phyloP scores from a whole-genome alignment of 148 eudicot genomes.

The Pharnaceum exiguum region DNA sequence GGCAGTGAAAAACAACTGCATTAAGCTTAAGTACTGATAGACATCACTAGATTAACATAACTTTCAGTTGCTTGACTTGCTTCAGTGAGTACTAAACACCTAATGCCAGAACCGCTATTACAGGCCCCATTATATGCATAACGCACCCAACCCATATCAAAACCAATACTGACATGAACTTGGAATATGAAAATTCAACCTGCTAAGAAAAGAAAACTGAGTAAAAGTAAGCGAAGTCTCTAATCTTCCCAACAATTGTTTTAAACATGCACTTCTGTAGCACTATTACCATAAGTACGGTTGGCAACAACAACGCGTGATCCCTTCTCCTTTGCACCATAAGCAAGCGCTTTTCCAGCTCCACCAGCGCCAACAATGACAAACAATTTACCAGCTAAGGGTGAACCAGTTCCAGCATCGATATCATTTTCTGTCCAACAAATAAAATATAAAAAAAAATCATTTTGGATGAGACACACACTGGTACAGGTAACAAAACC shows the following conservation, averaged over 20 bases:
- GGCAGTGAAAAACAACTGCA: too few species aligned
- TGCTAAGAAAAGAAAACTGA: neutral
- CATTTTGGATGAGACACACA: neutral
- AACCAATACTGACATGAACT: too few species aligned
- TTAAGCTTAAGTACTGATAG: too few species aligned
- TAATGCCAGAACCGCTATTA: too few species aligned
- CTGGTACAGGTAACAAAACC: too few species aligned
- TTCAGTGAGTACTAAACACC: too few species aligned
- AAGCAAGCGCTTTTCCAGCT: conserved; percentile 30
- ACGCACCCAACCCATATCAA: too few species aligned
- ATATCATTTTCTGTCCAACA: neutral
- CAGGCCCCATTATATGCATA: too few species aligned
- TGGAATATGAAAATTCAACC: too few species aligned
- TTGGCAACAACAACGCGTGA: conserved; percentile 29
- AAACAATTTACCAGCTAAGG: conserved; percentile 23
- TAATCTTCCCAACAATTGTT: neutral
- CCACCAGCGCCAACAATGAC: conserved; percentile 32
- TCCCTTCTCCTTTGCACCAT: conserved; percentile 31
- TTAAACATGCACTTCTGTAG: neutral
- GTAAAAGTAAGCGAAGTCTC: neutral
- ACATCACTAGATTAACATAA: too few species aligned
- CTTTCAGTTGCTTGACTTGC: too few species aligned
- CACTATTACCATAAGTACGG: conserved; percentile 21
- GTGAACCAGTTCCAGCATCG: conserved; percentile 28
- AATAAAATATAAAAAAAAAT: neutral